phyloP scores from a whole-genome alignment of 2,329 filamentous ascomycete genomes.

The Camptophora hylomeconis region DNA sequence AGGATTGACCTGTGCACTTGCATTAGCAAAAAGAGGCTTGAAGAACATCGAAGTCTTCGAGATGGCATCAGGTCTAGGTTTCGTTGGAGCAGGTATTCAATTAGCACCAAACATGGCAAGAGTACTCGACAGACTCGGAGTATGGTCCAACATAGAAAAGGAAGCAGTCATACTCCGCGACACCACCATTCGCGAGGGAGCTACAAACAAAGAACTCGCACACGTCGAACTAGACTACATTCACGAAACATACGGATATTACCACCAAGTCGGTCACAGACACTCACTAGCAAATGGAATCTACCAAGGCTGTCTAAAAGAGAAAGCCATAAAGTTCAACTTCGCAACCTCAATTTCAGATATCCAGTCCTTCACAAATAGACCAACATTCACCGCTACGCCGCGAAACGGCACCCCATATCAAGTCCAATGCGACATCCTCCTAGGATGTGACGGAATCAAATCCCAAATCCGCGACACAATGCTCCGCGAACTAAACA shows the following conservation, averaged over 20 bases:
- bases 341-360: slow-evolving; percentile 46
- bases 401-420: slow-evolving; percentile 44
- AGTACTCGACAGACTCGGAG: slow-evolving; percentile 58
- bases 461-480: slow-evolving; percentile 34
- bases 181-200: slow-evolving; percentile 62
- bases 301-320: slow-evolving; percentile 55
- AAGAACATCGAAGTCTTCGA: slow-evolving; percentile 62
- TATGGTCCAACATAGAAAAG: slow-evolving; percentile 56
- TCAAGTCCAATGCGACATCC: slow-evolving; percentile 36
- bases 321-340: slow-evolving; percentile 54
- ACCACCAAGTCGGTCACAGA: slow-evolving; percentile 70
- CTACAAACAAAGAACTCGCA: slow-evolving; percentile 54
- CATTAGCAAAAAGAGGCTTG: slow-evolving; percentile 65
- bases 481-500: slow-evolving; percentile 27
- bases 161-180: slow-evolving; percentile 59
- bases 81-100: slow-evolving; percentile 76
- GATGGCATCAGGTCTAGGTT: slow-evolving; percentile 58
- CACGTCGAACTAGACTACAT: slow-evolving; percentile 60
- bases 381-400: slow-evolving; percentile 46
- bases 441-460: slow-evolving; percentile 43
- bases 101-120: slow-evolving; percentile 71
- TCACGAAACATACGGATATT: slow-evolving; percentile 54
- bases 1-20: slow-evolving; percentile 57
- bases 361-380: slow-evolving; percentile 46
- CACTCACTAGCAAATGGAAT: slow-evolving; percentile 56